Conservation (phyloP, 2,329 filamentous ascomycete species). For the Xylariaceae sp. region DNA sequence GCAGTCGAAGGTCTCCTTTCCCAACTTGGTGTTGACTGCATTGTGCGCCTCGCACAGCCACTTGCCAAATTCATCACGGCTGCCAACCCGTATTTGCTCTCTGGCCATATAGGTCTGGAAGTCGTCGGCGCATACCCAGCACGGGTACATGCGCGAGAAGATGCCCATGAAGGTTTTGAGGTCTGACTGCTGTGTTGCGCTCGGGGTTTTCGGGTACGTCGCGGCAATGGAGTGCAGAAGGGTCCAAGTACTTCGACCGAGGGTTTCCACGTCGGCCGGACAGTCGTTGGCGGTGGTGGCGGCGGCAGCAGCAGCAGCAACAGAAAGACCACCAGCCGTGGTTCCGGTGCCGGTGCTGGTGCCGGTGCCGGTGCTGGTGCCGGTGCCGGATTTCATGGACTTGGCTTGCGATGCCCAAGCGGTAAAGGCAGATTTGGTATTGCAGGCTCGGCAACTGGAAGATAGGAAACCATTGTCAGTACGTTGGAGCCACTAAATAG, state of each 20-base stretch:
- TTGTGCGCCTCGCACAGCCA: conserved; percentile 89
- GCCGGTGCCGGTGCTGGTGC: conserved; percentile 29
- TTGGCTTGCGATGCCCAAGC: conserved; percentile 55
- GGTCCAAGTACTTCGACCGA: conserved; percentile 89
- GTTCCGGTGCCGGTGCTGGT: too few relatives aligned
- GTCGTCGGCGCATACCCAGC: conserved; percentile 92
- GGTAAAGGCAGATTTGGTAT: conserved; percentile 57
- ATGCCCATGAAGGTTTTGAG: conserved; percentile 72
- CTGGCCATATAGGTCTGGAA: conserved; percentile 77
- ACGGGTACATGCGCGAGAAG: conserved; percentile 87
- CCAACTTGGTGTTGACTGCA: conserved; percentile 82
- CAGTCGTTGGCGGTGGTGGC: conserved; percentile 58
- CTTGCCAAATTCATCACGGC: conserved; percentile 66
- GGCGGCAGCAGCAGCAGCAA: conserved; percentile 28
- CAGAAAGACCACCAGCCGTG: conserved; percentile 28
- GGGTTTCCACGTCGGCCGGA: conserved; percentile 81
- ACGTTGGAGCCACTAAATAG: neutral
- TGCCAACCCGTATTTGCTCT: conserved; percentile 59
- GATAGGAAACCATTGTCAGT: too few relatives aligned
- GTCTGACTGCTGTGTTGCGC: conserved; percentile 66
- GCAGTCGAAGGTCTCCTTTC: conserved; percentile 90
- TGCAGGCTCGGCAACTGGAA: conserved; percentile 66
- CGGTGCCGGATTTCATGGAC: conserved; percentile 32
- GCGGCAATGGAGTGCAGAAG: conserved; percentile 89
- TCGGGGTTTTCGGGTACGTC: conserved; percentile 71